A percentile compares a stretch with the other conserved stretches of the same genome.
These are phyloP conservation scores for Hygrocybe punicea DNA, from an alignment of 768 basidiomycete species.

Conservation along the genomic window DNA sequence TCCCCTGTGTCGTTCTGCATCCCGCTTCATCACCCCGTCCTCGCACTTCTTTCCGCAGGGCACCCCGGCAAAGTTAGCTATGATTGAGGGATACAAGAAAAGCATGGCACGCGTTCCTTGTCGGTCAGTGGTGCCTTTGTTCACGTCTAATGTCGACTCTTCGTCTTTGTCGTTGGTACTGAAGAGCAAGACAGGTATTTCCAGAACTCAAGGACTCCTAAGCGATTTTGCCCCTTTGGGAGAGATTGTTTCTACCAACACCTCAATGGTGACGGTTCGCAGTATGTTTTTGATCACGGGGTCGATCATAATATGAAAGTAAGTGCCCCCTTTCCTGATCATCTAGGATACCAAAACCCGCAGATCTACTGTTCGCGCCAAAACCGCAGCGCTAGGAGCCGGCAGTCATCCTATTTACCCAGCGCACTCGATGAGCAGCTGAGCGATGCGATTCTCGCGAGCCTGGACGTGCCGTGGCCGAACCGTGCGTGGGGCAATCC, in stretches of 20 bases:
- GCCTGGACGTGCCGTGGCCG: too few species aligned
- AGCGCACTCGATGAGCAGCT: too few species aligned
- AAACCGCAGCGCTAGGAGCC: too few species aligned
- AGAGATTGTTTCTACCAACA: constrained; percentile 81
- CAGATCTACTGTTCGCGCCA: constrained; percentile 12
- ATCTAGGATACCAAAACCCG: not conserved
- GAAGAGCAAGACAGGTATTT: constrained; percentile 50
- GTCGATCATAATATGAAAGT: constrained; percentile 54
- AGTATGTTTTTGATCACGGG: constrained; percentile 53
- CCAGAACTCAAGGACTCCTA: constrained; percentile 43
- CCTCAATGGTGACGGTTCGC: constrained; percentile 60
- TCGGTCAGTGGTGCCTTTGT: constrained; percentile 42
- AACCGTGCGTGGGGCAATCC: too few species aligned
- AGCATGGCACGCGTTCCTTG: constrained; percentile 73
- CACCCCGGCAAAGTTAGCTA: constrained; percentile 48
- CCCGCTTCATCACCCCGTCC: constrained; percentile 70
- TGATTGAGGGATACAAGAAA: constrained; percentile 58
- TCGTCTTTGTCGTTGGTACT: not conserved
- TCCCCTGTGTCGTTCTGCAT: constrained; percentile 68
- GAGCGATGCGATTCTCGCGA: not conserved
- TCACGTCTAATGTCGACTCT: not conserved
- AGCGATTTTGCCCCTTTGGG: constrained; percentile 73
- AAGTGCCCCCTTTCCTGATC: constrained; percentile 16
- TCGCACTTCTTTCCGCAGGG: constrained; percentile 60
- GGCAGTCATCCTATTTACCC: constrained; percentile 1